These are phyloP conservation scores for Colletotrichum lini DNA, from an alignment of 2,329 filamentous ascomycete genomes.

Conservation along the genomic window DNA sequence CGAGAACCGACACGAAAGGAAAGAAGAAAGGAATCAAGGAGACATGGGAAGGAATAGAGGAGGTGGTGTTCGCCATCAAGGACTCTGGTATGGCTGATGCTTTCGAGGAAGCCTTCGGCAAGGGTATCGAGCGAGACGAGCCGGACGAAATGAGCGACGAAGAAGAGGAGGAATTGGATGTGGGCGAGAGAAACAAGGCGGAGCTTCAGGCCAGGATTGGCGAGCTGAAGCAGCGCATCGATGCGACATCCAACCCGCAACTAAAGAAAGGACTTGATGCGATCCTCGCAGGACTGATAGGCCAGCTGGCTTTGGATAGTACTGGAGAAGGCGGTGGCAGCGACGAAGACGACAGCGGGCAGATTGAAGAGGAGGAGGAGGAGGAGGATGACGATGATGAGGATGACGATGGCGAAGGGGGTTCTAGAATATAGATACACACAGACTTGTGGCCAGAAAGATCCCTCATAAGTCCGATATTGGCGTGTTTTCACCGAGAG, in stretches of 20 bases:
- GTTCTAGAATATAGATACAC: not conserved
- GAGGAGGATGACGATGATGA: not conserved
- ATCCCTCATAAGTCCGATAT: not conserved
- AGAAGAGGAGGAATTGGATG: conserved; percentile 39
- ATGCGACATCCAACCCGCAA: conserved; percentile 47
- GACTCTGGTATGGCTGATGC: conserved; percentile 65
- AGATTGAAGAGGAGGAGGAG: not conserved
- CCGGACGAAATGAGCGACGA: conserved; percentile 41
- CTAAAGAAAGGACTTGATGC: conserved; percentile 47
- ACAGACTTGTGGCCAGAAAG: not conserved
- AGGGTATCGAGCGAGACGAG: conserved; percentile 52
- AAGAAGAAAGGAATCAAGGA: conserved; percentile 47
- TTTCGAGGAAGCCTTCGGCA: conserved; percentile 65
- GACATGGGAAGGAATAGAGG: conserved; percentile 61
- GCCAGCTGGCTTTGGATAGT: conserved; percentile 42
- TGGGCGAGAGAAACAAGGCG: conserved; percentile 2
- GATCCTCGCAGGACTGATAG: conserved; percentile 47
- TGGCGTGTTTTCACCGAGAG: not conserved
- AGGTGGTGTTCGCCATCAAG: conserved; percentile 72
- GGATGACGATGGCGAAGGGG: not conserved
- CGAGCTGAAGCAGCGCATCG: conserved; percentile 47
- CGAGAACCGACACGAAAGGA: conserved; percentile 38
- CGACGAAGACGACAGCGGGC: not conserved
- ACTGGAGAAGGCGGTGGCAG: not conserved
- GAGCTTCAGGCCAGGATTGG: conserved; percentile 50